Evolutionary conservation across 169 alveolate genomes (phyloP), one percentile per base, ranked within the genome.

Genomic region (Cryptosporidium tyzzeri): DNA sequence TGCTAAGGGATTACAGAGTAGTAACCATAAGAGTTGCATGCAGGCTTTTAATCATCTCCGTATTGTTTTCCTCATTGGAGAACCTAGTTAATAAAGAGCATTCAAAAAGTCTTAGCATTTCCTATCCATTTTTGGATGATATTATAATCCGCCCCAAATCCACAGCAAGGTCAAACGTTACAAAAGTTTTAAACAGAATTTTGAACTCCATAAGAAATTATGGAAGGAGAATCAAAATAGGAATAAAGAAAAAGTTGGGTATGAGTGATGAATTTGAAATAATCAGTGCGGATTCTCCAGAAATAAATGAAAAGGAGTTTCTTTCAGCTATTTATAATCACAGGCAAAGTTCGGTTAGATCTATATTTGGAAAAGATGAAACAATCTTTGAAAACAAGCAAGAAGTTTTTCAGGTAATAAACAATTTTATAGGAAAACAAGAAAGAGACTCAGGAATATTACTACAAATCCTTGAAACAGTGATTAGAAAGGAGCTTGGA

Each of bases 91-190:
- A 62, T 33, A 80, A 39, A 14, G 50, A 37, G 18, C 73, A 59
- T 33, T 59, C 73, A 21, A 23, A 39, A 16, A 12, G 12, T 2
- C 26, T 80, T 62, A 65, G 69, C 9, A 18, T 59, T 59, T 31
- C 61, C 4, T 80, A 59, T 31, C 89, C 89, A 16, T 80, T 62
- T 80, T 62, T 80, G 44, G 89, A 80, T 65, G 75, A 80, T 67
- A 29, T 80, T 59, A n/a, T 21, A 14, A 80, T 80, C 12, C 51
- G 23, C 4, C 68, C 80, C 6, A 80, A 80, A 65, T 44, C 89
- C 12, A 45, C 59, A 16, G 14, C 29, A 26, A 80, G 31, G 12
- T 44, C 73, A 45, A 80, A 80, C 10, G 6, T 80, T 10, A 44
- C 21, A 39, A 67, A 39, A 10, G 39, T 48, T 29, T 29, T 80